Percentiles rank a stretch among this genome's conserved stretches.
These are phyloP conservation scores for Priceomyces castillae DNA, from an alignment of 805 yeast genomes.

Conservation along the genomic window DNA sequence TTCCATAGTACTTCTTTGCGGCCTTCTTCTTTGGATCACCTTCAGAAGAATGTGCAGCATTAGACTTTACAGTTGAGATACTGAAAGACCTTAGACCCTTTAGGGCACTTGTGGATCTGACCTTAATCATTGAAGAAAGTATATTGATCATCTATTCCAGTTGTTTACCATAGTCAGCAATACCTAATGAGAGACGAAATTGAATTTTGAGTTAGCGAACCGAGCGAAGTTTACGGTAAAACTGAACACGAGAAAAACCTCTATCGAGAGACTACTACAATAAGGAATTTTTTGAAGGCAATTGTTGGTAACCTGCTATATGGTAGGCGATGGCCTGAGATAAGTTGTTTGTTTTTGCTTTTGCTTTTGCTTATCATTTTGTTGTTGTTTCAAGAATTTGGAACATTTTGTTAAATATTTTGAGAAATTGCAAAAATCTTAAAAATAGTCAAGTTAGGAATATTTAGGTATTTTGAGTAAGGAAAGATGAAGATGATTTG, in stretches of 20 bases:
- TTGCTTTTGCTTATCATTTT: too few relatives aligned
- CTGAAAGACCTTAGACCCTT: neutral
- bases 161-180: neutral
- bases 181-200: neutral
- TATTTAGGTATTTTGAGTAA: neutral
- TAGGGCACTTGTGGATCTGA: neutral
- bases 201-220: neutral
- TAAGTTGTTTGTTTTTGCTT: too few relatives aligned
- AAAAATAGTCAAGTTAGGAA: too few relatives aligned
- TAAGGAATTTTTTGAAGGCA: too few relatives aligned
- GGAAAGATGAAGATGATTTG: slow-evolving; percentile 3
- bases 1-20: slow-evolving; percentile 19
- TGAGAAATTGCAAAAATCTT: too few relatives aligned
- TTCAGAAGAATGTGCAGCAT: neutral
- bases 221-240: neutral
- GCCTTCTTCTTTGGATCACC: slow-evolving; percentile 6
- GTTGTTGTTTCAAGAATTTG: too few relatives aligned
- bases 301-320: too few relatives aligned
- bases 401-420: too few relatives aligned
- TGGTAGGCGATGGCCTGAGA: too few relatives aligned
- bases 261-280: too few relatives aligned
- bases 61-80: neutral
- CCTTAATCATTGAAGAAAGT: neutral
- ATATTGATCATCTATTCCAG: neutral
- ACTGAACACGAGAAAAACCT: neutral